Base-by-base conservation (phyloP, 73 alveolate species). In the Paramecium sonneborni region DNA sequence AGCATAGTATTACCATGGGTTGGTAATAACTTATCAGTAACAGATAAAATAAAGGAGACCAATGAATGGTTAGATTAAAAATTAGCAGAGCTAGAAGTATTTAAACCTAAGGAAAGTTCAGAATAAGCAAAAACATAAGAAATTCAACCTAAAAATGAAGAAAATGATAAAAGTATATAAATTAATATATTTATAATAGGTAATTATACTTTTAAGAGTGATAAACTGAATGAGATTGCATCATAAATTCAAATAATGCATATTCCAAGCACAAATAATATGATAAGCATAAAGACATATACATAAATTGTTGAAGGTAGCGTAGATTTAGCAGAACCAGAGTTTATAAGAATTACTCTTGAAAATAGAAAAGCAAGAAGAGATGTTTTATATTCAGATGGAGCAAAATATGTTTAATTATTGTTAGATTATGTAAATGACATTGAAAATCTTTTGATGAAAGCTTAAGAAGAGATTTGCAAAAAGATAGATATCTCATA, bases 301-400 rank as follows among this genome's bases (percentile, higher is more conserved):
- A 20, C 48, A 28, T 85, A 85, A 55, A 85, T 85, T 10, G 92
- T 85, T 9, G 92, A 85, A 85, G 85, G 41, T 20, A 46, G 85
- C 21, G 92, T 85, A 20, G 92, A 85, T 23, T 69, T 85, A 7
- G 92, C 92, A 46, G 92, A 85, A 52, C 62, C 35, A 48, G 92
- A 85, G 30, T 85, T 85, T 69, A 55, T 85, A 26, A 85, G 92
- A 85, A 43, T 85, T n/a, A 85, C 92, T 24, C 21, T 85, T 28
- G 92, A 85, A 55, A 85, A 85, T 24, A 85, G 92, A 85, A 85
- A 85, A 52, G 92, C 48, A 14, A 85, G 92, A 85, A 85, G 92
- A 85, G 92, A 85, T 18, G 23, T 52, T 28, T 52, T 85, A 69
- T 69, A 85, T 57, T 44, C 55, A 48, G 92, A 85, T 20, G 30